Percentiles rank a stretch among this genome's conserved stretches.
Evolutionary conservation across 768 basidiomycete genomes (phyloP).

Genomic region (Trametes elegans): DNA sequence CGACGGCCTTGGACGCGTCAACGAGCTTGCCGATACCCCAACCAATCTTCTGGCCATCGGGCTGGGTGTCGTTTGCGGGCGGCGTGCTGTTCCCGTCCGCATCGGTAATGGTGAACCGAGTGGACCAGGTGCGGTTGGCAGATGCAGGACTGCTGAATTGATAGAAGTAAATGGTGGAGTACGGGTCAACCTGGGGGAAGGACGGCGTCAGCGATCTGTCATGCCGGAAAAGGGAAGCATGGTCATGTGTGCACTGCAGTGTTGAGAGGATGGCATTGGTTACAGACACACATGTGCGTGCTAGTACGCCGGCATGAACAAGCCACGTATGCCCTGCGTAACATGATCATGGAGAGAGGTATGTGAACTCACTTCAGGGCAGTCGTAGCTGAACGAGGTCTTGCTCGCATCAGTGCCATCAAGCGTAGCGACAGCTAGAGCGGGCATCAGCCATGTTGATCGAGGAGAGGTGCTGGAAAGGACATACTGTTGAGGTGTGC

Average conservation of each 20-base stretch:
- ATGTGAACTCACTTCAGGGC: constrained; percentile 57
- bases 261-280: no score
- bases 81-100: constrained; percentile 42
- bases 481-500: constrained; percentile 58
- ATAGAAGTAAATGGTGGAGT: constrained; percentile 78
- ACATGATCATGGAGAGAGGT: background rate
- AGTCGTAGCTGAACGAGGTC: constrained; percentile 52
- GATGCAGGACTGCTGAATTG: constrained; percentile 57
- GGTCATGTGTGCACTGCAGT: background rate
- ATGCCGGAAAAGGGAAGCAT: background rate
- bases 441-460: no score
- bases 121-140: constrained; percentile 56
- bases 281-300: no score
- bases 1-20: constrained; percentile 37
- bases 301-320: no score
- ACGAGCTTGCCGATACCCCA: constrained; percentile 66
- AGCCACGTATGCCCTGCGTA: background rate
- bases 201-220: background rate
- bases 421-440: constrained; percentile 59
- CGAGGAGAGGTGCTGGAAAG: no score
- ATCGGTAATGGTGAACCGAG: constrained; percentile 72
- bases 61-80: constrained; percentile 53
- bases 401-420: constrained; percentile 54
- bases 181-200: constrained; percentile 49
- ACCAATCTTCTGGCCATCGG: constrained; percentile 43